Evolutionary conservation across 768 basidiomycete genomes (phyloP).

Genomic region (Tephrocybe sp.): DNA sequence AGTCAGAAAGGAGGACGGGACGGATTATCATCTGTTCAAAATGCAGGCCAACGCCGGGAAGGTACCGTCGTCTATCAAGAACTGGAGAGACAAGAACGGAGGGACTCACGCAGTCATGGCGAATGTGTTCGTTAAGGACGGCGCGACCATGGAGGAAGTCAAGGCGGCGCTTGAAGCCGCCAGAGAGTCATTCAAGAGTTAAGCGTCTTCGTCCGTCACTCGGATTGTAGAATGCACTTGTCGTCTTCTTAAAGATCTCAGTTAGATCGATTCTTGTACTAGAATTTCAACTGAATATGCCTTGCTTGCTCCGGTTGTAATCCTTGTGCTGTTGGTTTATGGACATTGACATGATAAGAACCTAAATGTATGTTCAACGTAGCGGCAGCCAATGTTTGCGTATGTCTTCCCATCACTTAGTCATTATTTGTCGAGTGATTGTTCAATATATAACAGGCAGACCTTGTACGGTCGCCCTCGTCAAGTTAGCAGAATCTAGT

Average conservation of each 20-base stretch:
- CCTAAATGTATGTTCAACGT: too few relatives aligned
- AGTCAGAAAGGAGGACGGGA: background rate
- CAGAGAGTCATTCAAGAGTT: background rate
- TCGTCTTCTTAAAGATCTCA: background rate
- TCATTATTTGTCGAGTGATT: too few relatives aligned
- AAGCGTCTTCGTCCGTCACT: background rate
- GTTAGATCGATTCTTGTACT: too few relatives aligned
- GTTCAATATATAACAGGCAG: too few relatives aligned
- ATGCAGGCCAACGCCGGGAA: slow-evolving; percentile 6
- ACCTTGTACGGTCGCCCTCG: too few relatives aligned
- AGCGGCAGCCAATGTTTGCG: too few relatives aligned
- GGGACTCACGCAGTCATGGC: slow-evolving; percentile 9
- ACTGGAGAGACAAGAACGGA: slow-evolving; percentile 4
- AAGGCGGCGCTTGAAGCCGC: background rate
- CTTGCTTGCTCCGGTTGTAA: too few relatives aligned
- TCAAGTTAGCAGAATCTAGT: too few relatives aligned
- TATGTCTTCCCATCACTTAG: too few relatives aligned
- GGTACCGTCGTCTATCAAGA: background rate
- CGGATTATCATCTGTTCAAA: slow-evolving; percentile 1
- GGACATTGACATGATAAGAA: too few relatives aligned
- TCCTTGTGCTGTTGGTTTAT: too few relatives aligned
- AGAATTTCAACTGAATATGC: too few relatives aligned
- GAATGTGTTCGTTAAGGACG: background rate
- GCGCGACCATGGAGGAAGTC: background rate
- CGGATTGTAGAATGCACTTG: background rate